These are phyloP conservation scores for Geosmithia putterillii DNA, from an alignment of 2,329 filamentous ascomycete species.

Conservation along the genomic window DNA sequence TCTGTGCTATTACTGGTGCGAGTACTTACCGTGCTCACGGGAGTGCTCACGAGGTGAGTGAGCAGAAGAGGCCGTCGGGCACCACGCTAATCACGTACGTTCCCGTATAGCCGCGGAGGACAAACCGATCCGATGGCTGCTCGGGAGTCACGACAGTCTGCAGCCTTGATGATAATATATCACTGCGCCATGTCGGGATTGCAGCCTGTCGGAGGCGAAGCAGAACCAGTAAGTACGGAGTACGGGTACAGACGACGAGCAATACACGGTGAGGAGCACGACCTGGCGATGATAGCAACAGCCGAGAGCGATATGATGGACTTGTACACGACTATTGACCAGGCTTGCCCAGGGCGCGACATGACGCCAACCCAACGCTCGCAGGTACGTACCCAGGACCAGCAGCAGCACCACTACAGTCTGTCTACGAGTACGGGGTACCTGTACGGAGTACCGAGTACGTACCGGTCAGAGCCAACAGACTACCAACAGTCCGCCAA, in stretches of 20 bases:
- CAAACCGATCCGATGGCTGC: background rate
- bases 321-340: background rate
- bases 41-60: no score
- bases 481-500: no score
- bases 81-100: background rate
- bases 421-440: no score
- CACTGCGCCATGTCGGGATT: background rate
- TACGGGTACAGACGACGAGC: no score
- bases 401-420: no score
- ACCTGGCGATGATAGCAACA: no score
- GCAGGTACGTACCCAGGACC: background rate
- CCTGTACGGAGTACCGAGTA: no score
- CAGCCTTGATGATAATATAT: background rate
- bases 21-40: no score
- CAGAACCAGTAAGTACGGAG: no score
- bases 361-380: background rate
- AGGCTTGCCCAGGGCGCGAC: background rate
- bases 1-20: background rate
- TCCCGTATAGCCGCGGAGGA: background rate
- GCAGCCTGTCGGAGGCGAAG: background rate
- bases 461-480: no score
- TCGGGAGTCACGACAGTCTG: background rate
- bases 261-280: no score
- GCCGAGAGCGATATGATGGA: no score
- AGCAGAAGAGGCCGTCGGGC: background rate